Evolutionary conservation across 768 basidiomycete species (phyloP).

Genomic region (Leucosporidium scottii): DNA sequence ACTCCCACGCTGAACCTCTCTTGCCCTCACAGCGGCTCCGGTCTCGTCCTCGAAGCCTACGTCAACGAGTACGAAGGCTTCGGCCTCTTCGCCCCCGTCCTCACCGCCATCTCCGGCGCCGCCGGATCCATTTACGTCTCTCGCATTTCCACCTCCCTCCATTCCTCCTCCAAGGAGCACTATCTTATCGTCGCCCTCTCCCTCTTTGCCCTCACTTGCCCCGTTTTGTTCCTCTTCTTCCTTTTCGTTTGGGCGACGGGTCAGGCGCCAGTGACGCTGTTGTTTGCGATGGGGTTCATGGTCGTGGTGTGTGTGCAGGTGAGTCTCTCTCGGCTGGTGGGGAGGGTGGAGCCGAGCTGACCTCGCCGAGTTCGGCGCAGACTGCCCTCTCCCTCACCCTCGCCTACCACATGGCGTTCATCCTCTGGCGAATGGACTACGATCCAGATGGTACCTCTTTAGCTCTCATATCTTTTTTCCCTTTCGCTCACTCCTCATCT

Average conservation of each 20-base stretch:
- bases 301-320: conserved; percentile 18
- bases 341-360: not conserved
- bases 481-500: not conserved
- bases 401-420: conserved; percentile 12
- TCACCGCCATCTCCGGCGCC: conserved; percentile 81
- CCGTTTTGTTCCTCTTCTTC: conserved; percentile 71
- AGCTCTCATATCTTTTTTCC: not conserved
- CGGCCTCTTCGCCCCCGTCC: conserved; percentile 75
- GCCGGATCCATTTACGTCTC: conserved; percentile 88
- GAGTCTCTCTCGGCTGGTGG: not conserved
- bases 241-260: conserved; percentile 57
- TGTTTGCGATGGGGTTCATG: conserved; percentile 63
- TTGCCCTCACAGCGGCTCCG: conserved; percentile 67
- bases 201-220: conserved; percentile 67
- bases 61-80: conserved; percentile 82
- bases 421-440: conserved; percentile 36
- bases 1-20: not conserved
- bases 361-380: not conserved
- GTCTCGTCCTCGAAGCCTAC: conserved; percentile 83
- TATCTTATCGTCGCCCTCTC: conserved; percentile 44
- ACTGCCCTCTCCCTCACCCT: conserved; percentile 7
- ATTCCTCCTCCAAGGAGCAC: conserved; percentile 48
- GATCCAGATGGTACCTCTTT: conserved; percentile 33
- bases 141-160: conserved; percentile 78
- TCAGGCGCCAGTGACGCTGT: conserved; percentile 66